phyloP scores from a whole-genome alignment of 2,329 filamentous ascomycete species.

The Colletotrichum sp. region DNA sequence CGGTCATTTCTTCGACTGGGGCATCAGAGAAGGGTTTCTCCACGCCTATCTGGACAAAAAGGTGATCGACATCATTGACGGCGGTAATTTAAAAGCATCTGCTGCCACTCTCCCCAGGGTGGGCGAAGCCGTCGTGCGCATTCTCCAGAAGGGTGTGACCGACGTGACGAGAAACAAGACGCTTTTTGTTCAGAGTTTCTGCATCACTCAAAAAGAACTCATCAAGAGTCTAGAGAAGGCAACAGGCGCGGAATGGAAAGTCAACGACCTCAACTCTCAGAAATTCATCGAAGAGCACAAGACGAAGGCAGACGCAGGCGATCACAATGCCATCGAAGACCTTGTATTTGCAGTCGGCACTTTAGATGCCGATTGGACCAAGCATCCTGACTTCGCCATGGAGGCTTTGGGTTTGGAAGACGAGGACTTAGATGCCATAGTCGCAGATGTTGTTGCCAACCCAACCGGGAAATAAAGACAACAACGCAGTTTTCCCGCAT shows the following conservation, averaged over 20 bases:
- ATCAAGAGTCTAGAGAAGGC: slow-evolving; percentile 37
- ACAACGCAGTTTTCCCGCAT: not conserved
- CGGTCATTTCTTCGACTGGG: slow-evolving; percentile 49
- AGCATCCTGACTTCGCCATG: slow-evolving; percentile 50
- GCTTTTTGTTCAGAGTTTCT: slow-evolving; percentile 46
- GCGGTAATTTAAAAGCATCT: slow-evolving; percentile 34
- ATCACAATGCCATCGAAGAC: slow-evolving; percentile 45
- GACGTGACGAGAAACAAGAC: slow-evolving; percentile 36
- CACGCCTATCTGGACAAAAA: slow-evolving; percentile 35
- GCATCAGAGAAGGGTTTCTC: slow-evolving; percentile 37
- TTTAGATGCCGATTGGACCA: slow-evolving; percentile 54
- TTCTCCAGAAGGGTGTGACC: slow-evolving; percentile 28
- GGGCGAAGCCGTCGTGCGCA: slow-evolving; percentile 35
- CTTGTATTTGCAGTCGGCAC: slow-evolving; percentile 55
- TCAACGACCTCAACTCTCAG: slow-evolving; percentile 38
- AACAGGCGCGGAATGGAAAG: slow-evolving; percentile 32
- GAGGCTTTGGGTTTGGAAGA: slow-evolving; percentile 49
- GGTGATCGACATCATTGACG: slow-evolving; percentile 38
- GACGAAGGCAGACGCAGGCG: slow-evolving; percentile 39
- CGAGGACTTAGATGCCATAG: slow-evolving; percentile 48
- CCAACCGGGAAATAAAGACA: not conserved
- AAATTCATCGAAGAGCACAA: slow-evolving; percentile 43
- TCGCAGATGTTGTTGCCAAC: slow-evolving; percentile 37
- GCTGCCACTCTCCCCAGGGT: slow-evolving; percentile 39
- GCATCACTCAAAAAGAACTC: slow-evolving; percentile 39